Evolutionary conservation across 768 basidiomycete genomes (phyloP), one percentile per base, ranked within the genome.

Genomic region (Tylopilus balloui): DNA sequence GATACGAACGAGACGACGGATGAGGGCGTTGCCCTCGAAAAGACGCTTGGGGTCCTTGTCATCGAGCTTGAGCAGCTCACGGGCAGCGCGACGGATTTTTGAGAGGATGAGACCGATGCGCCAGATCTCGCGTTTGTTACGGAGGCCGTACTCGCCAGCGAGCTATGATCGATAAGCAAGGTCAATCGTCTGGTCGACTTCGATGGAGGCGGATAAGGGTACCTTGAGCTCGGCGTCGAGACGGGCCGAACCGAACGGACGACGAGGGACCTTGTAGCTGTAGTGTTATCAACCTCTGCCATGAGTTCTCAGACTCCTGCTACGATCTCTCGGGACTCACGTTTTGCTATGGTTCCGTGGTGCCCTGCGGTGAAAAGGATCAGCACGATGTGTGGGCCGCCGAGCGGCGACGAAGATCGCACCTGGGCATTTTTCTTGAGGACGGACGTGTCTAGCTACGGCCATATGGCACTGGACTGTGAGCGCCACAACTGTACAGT

Each of bases 41-140:
- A 98, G 90, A 73, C 96, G 91, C 78, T 98, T 98, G 68, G 96
- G 93, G 76, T 98, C 96, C 73, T 99, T 98, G 74, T 83, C 88
- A 60, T 99, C 96, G 75, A 99, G 92, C 69, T 99, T 99, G 76
- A 99, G 88, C 56, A 99, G 89, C 78, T 99, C 96, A 87, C 96
- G 95, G 59, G 96, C 96, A 56, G 96, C 96, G 86, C 96, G 93
- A 79, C 96, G 95, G 69, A 99, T 99, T 82, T 99, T 97, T 66
- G 96, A 99, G 47, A 99, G 86, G 71, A 84, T 85, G 66, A 99
- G 86, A 70, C 92, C 84, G 72, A 99, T 98, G 67, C 96, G 91
- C 96, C 95, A 99, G 78, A 98, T 96, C 78, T 99, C 96, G 70
- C 95, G 89, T 81, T 99, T 99, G 89, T 97, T 98, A 73, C 94